Percentiles rank a stretch among this genome's conserved stretches.
These are phyloP conservation scores for Cephaloascus albidus DNA, from an alignment of 805 yeast genomes.

Conservation along the genomic window DNA sequence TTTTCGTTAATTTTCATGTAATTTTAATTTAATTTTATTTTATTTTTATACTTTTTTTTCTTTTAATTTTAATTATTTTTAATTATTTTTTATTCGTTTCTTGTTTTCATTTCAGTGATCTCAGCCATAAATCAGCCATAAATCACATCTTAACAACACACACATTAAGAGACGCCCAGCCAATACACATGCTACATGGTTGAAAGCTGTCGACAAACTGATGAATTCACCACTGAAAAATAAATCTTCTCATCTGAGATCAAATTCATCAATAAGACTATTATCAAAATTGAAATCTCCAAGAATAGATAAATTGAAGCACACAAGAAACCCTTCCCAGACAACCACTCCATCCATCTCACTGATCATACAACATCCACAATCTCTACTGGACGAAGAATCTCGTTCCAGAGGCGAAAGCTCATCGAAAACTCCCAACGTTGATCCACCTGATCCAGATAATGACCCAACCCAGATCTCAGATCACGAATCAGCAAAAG, in stretches of 20 bases:
- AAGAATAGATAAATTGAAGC: background rate
- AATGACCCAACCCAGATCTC: background rate
- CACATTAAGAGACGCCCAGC: too few species aligned
- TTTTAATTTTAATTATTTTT: too few species aligned
- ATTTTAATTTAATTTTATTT: too few species aligned
- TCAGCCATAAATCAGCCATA: too few species aligned
- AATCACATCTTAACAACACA: too few species aligned
- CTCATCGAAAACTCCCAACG: background rate
- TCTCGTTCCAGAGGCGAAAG: background rate
- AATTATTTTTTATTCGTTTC: too few species aligned
- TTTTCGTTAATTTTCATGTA: too few species aligned
- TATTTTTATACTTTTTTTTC: too few species aligned
- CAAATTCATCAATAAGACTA: conserved; percentile 10
- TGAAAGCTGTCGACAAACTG: too few species aligned
- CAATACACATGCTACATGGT: too few species aligned
- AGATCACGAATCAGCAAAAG: background rate
- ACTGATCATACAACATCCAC: background rate
- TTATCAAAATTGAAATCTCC: conserved; percentile 1
- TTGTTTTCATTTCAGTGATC: too few species aligned
- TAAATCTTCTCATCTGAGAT: conserved; percentile 1
- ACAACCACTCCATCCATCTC: background rate
- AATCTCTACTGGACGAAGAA: background rate
- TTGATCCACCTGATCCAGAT: background rate
- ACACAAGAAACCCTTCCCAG: background rate
- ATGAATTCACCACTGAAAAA: conserved; percentile 1